These are phyloP conservation scores for Leucocoprinus birnbaumii DNA, from an alignment of 768 basidiomycete genomes.

Conservation along the genomic window DNA sequence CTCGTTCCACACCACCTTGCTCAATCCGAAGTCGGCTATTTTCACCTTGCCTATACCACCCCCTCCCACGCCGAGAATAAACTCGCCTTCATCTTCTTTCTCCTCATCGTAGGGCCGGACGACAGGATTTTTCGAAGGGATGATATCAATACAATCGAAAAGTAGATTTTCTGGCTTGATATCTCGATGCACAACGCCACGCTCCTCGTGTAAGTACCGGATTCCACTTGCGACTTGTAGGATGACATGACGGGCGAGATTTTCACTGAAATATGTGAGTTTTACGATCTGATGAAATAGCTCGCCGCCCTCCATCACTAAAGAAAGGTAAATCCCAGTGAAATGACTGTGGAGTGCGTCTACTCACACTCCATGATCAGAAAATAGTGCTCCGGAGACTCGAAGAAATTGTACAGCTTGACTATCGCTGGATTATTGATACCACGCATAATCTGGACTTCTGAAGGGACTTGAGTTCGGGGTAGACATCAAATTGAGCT, in stretches of 20 bases:
- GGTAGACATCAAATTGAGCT: background rate
- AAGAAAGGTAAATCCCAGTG: too few species aligned
- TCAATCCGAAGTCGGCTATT: slow-evolving; percentile 97
- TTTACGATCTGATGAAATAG: slow-evolving; percentile 99
- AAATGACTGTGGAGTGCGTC: background rate
- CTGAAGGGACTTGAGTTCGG: slow-evolving; percentile 35
- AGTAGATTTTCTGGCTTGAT: slow-evolving; percentile 99
- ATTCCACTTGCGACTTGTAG: slow-evolving; percentile 94
- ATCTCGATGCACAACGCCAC: slow-evolving; percentile 97
- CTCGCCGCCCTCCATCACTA: slow-evolving; percentile 97
- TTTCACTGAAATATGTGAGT: slow-evolving; percentile 97
- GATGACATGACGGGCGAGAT: slow-evolving; percentile 95
- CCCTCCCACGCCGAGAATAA: slow-evolving; percentile 86
- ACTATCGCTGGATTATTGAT: slow-evolving; percentile 91
- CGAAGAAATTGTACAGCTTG: slow-evolving; percentile 88
- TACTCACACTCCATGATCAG: slow-evolving; percentile 84
- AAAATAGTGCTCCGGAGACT: slow-evolving; percentile 92
- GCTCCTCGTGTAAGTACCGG: slow-evolving; percentile 93
- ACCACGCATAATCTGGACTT: slow-evolving; percentile 99
- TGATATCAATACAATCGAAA: slow-evolving; percentile 89
- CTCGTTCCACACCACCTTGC: slow-evolving; percentile 98
- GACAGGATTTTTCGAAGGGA: slow-evolving; percentile 74
- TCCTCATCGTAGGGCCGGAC: slow-evolving; percentile 94
- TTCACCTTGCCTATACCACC: slow-evolving; percentile 98
- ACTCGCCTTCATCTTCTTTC: slow-evolving; percentile 98